Base-by-base conservation (phyloP, 805 yeast species). In the Spathaspora girioi region DNA sequence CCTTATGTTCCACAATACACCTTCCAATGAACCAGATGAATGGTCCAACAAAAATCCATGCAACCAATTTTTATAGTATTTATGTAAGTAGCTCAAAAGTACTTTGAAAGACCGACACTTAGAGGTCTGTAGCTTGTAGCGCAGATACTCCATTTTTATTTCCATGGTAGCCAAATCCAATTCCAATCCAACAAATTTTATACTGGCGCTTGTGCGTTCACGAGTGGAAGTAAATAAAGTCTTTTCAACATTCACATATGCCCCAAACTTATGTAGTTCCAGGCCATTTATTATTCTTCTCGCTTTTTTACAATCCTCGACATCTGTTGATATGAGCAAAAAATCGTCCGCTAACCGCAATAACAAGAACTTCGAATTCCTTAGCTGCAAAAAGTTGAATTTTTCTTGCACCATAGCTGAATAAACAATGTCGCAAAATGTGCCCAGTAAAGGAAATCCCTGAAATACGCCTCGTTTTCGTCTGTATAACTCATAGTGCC, bases 301-400 rank as follows among this genome's bases (percentile, higher is more conserved):
- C 8, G 64, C 66, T 19, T 48, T 40, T 4, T 59, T 43, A 48
- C 68, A 66, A 3, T 55, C 57, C 1, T 52, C 48, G 10, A 58
- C 26, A 35, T 73, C 62, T 0, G 82, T 71, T 0, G 94, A 78
- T 0, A 92, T 66, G n/a, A 89, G 72, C 26, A 92, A 62, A 59
- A 92, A 92, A 63, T 92, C 98, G 67, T 92, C 98, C 0, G 90
- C 96, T 18, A 89, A 65, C 49, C 97, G 68, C 7, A 89, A 51
- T 2, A 89, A 62, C 20, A 63, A 35, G n/a, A 23, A 40, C 10
- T 38, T 29, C 7, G 44, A 40, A 9, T 50, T 42, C 3, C 51
- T 31, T 0, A 48, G 49, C 14, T 11, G 48, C n/a, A 55, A 35
- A 40, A 61, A 59, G 7, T 56, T 46, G 49, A 71, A 62, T 12